Base-by-base conservation (phyloP, 495 filamentous ascomycete genomes). In the Achaetomiella virescens region DNA sequence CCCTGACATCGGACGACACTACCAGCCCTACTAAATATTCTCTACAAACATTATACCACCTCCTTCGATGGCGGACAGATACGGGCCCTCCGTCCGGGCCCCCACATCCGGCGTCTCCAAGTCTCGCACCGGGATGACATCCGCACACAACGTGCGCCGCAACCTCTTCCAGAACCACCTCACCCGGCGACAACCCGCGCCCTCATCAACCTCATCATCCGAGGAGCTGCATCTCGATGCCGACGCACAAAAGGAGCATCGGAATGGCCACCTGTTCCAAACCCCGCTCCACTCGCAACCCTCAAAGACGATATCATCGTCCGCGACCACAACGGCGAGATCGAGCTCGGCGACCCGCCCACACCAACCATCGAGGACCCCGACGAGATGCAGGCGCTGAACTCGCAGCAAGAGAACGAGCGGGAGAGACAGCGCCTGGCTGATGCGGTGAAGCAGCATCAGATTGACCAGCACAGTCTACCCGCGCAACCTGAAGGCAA, bases 91-190 rank as follows among this genome's bases (percentile, higher is more conserved):
- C 10, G n/a, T 38, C 38, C 51, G 57, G 29, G 9, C 29, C 41
- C n/a, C 36, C 43, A 9, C 48, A 5, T 18, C 48, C 6, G 55
- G 47, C 24, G 20, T 52, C 33, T 46, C 47, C 55, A 49, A 49
- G 31, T n/a, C 21, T 6, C 55, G 52, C 55, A 48, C 18, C 45
- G 52, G 24, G 35, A 37, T 43, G 36, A 24, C 42, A 0, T 55
- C 62, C 3, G 21, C 59, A 8, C 41, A 58, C 27, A 55, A 62
- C 25, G 80, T 85, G 36, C 83, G 87, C 45, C 86, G 87, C 54
- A 90, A 87, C 64, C 80, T 90, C 24, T 91, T 91, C 75, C 82
- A 85, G 36, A 79, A 81, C 62, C 81, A 86, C 42, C 79, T 89
- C 24, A 84, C 80, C 59, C 80, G 85, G 40, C 84, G 86, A 1